phyloP scores from a whole-genome alignment of 2,329 filamentous ascomycete species.

The Clonostachys rosea region DNA sequence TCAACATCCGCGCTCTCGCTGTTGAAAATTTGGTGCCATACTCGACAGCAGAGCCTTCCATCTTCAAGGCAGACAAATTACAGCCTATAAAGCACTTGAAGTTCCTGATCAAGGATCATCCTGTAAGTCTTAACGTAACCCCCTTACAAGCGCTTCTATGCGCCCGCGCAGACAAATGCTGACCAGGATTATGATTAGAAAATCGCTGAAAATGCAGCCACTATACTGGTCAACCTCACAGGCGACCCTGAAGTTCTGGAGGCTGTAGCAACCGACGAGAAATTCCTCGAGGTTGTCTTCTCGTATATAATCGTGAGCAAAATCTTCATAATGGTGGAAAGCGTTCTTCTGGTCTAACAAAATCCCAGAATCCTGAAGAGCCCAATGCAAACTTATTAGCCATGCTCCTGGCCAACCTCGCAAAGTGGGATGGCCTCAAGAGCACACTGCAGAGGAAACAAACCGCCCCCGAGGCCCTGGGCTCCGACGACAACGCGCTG shows the following conservation, averaged over 20 bases:
- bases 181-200: slow-evolving; percentile 41
- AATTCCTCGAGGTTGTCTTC: slow-evolving; percentile 72
- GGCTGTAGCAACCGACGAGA: slow-evolving; percentile 70
- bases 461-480: slow-evolving; percentile 62
- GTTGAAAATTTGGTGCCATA: slow-evolving; percentile 85
- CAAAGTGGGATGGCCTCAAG: slow-evolving; percentile 73
- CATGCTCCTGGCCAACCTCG: slow-evolving; percentile 90
- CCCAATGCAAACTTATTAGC: slow-evolving; percentile 78
- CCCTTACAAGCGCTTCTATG: no score
- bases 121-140: slow-evolving; percentile 44
- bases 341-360: background rate
- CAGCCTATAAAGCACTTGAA: slow-evolving; percentile 84
- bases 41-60: slow-evolving; percentile 62
- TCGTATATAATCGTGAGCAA: slow-evolving; percentile 65
- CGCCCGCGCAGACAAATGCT: background rate
- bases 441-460: slow-evolving; percentile 66
- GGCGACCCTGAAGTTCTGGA: slow-evolving; percentile 73
- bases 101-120: slow-evolving; percentile 77
- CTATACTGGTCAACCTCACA: slow-evolving; percentile 82
- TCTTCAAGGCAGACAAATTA: slow-evolving; percentile 81
- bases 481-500: slow-evolving; percentile 68
- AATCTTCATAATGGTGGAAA: background rate
- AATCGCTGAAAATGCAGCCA: slow-evolving; percentile 90
- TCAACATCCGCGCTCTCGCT: slow-evolving; percentile 82
- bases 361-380: slow-evolving; percentile 61